Evolutionary conservation across 164 flowering plant species (phyloP), one percentile per base, ranked within the genome.

Genomic region (Houttuynia cordata): DNA sequence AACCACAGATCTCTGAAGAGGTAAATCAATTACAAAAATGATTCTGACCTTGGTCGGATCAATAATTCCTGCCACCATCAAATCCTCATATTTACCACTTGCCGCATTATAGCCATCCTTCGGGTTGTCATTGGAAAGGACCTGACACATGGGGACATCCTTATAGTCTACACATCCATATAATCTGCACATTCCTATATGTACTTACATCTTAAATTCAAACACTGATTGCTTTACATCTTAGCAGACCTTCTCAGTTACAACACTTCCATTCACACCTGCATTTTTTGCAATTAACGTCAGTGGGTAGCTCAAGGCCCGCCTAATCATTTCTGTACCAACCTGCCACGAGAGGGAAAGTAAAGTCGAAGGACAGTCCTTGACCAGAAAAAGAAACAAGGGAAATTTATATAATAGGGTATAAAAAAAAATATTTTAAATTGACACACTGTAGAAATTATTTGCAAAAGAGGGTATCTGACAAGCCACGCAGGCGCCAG

Each of bases 181-280:
- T 30, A 30, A 30, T 30, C 6, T 30, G 6, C 37, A 6, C 37
- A 30, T 30, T 30, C 37, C 37, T 30, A 30, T 30, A 30, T 30
- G 37, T 30, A 6, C 37, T 30, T 30, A 6, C 37, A 30, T 30
- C 37, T 6, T 30, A 30, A 30, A 30, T 30, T 30, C 37, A 6
- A 30, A 30, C 37, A 30, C 4, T 30, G n/a, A 30, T 30, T 30
- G 37, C 4, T 30, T 30, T 30, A 6, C 37, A 30, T 30, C 37
- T 30, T 24, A 8, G n/a, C 42, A 47, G 71, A 88, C 98, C 96
- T 91, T 93, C 74, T 93, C 99, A 70, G 84, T 79, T 59, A 93
- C 99, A 19, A 93, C 99, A 70, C 99, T 93, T 61, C 99, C 99
- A 73, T 91, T 93, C 21, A 83, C 99, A 68, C 99, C 99, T 10